Evolutionary conservation across 148 eudicot genomes (phyloP), one percentile per base, ranked within the genome.

Genomic region (Amaranthus cruentus): DNA sequence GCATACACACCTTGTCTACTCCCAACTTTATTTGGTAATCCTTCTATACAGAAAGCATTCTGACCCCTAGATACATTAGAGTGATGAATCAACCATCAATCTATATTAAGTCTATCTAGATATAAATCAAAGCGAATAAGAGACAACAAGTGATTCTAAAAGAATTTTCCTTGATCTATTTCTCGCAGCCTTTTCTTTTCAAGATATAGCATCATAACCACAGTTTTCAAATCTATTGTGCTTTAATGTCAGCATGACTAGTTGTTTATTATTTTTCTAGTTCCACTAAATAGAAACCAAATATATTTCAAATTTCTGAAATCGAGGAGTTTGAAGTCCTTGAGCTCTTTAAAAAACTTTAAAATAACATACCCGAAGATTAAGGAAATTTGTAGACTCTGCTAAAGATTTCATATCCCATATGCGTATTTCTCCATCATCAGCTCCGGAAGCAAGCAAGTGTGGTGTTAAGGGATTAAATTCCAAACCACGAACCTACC

Each of bases 401-500:
- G 80, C 70, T 14, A 92, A 97, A 72, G 84, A 77, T 66, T 87
- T 77, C 81, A 95, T 53, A 87, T 95, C 97, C 99, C 99, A 95
- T 64, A 95, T 85, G 81, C 89, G 90, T 7, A 95, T 95, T 81
- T 95, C 97, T 48, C 98, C 98, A 80, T 95, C 99, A 80, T 95
- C 99, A 68, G 97, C 98, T 68, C 98, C 98, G 83, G 99, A 90
- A 71, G 97, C 96, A 58, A 95, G 96, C 76, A 83, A 83, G 60
- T 88, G 83, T 56, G 97, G 96, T 8, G 88, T 51, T 55, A 86
- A 66, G 12, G 90, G 69, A 81, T 85, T 95, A 65, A 95, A 95
- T 81, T 95, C 97, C 82, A 95, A 59, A 63, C 97, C 98, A 55
- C 96, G 96, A 62, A 95, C 98, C 98, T 95, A 70, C 70, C 76